A percentile compares a stretch with the other conserved stretches of the same genome.
phyloP scores from a whole-genome alignment of 148 eudicot genomes.

The Chenopodium album region DNA sequence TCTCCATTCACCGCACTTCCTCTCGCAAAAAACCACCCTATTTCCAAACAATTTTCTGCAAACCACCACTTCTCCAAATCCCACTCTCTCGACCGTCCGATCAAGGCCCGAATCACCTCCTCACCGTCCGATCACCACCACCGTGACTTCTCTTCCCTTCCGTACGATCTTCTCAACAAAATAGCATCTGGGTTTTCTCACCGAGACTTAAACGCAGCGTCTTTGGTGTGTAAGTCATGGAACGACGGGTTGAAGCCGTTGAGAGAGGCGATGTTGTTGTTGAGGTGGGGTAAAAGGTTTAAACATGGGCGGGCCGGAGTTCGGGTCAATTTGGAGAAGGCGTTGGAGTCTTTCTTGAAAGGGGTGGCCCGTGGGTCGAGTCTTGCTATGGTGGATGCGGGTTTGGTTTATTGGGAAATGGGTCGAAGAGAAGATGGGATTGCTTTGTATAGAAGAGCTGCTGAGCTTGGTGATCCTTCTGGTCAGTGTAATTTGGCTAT shows the following conservation, averaged over 20 bases:
- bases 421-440: conserved; percentile 62
- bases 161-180: conserved; percentile 53
- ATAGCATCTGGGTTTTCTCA: conserved; percentile 54
- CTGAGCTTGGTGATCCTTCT: conserved; percentile 72
- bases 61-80: conserved; percentile 14
- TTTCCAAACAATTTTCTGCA: conserved; percentile 3
- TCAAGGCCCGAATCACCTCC: conserved; percentile 4
- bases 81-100: conserved; percentile 15
- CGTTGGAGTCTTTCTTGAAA: conserved; percentile 72
- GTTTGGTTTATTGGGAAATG: conserved; percentile 86
- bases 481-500: conserved; percentile 88
- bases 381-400: conserved; percentile 93
- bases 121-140: conserved; percentile 6
- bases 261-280: conserved; percentile 68
- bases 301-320: conserved; percentile 90
- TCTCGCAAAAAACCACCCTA: conserved; percentile 18
- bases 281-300: conserved; percentile 72
- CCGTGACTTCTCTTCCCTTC: conserved; percentile 45
- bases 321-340: conserved; percentile 41
- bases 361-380: conserved; percentile 85
- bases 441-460: conserved; percentile 57
- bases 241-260: conserved; percentile 64
- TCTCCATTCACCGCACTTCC: conserved; percentile 47
- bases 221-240: conserved; percentile 74
- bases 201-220: conserved; percentile 49